These are phyloP conservation scores for Limnanthes douglasii DNA, from an alignment of 345 rosid genomes.

Conservation along the genomic window DNA sequence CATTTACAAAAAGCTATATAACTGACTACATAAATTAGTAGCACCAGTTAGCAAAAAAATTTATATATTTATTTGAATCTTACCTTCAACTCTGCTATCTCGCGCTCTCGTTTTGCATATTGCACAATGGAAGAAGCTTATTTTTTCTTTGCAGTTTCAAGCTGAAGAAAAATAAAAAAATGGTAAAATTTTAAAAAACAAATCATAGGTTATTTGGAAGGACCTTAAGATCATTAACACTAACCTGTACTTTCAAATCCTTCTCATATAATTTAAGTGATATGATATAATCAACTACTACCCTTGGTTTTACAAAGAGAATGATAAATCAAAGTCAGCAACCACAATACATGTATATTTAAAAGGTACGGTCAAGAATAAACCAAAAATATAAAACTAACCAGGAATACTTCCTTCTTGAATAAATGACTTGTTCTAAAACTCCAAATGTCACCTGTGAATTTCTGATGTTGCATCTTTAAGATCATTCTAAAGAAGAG, in stretches of 20 bases:
- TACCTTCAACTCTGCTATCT: constrained; percentile 88
- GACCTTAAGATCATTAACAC: constrained; percentile 5
- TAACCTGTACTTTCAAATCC: constrained; percentile 73
- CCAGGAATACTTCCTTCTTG: constrained; percentile 66
- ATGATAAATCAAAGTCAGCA: constrained; percentile 4
- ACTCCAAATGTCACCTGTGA: constrained; percentile 75
- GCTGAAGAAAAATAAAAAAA: constrained; percentile 29
- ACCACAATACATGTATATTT: not conserved
- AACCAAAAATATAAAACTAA: constrained; percentile 18
- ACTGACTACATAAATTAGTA: no score
- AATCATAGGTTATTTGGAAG: no score
- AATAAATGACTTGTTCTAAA: constrained; percentile 52
- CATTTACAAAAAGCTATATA: no score
- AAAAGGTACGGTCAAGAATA: not conserved
- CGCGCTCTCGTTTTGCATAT: constrained; percentile 89
- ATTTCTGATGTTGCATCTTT: constrained; percentile 67
- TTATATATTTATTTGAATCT: no score
- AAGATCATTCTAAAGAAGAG: constrained; percentile 40
- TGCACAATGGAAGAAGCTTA: constrained; percentile 96
- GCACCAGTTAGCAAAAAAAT: no score
- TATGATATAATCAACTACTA: constrained; percentile 59
- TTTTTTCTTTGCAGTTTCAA: constrained; percentile 87
- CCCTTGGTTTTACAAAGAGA: constrained; percentile 51
- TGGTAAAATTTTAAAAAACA: constrained; percentile 8
- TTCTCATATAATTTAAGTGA: constrained; percentile 74